phyloP scores from a whole-genome alignment of 1,284 basidiomycete species.

The Hemileccinum hortonii region DNA sequence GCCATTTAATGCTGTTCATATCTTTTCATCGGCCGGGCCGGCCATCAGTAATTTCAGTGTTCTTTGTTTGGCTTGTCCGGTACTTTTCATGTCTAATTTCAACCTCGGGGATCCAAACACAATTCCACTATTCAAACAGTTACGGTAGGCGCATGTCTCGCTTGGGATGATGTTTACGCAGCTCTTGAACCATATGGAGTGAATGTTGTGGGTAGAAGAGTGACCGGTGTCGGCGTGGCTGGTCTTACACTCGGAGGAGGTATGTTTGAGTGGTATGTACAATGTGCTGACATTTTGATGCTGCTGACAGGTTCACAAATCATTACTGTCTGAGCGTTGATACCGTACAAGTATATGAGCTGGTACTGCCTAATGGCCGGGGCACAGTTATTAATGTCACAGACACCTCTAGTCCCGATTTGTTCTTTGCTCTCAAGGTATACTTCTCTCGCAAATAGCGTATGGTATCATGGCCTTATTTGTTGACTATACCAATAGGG shows the following conservation, averaged over 20 bases:
- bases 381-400: conserved; percentile 40
- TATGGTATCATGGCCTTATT: not conserved
- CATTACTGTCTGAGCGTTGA: conserved; percentile 54
- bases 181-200: conserved; percentile 43
- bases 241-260: conserved; percentile 30
- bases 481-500: conserved; percentile 40
- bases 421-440: conserved; percentile 51
- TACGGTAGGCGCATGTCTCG: conserved; percentile 48
- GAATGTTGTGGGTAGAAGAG: conserved; percentile 43
- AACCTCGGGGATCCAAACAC: conserved; percentile 16
- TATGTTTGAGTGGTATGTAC: conserved; percentile 46
- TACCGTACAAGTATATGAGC: conserved; percentile 44
- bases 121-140: conserved; percentile 38
- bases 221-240: conserved; percentile 45
- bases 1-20: no score
- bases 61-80: no score
- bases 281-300: not conserved
- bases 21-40: no score
- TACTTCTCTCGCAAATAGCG: not conserved
- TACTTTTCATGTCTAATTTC: conserved; percentile 28
- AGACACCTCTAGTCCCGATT: conserved; percentile 33
- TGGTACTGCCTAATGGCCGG: conserved; percentile 54
- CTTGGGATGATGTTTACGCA: conserved; percentile 44
- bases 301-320: conserved; percentile 14
- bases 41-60: no score